A percentile compares a stretch with the other conserved stretches of the same genome.
Conservation (phyloP, 1,284 basidiomycete species). For the Jaminaea rosea region DNA sequence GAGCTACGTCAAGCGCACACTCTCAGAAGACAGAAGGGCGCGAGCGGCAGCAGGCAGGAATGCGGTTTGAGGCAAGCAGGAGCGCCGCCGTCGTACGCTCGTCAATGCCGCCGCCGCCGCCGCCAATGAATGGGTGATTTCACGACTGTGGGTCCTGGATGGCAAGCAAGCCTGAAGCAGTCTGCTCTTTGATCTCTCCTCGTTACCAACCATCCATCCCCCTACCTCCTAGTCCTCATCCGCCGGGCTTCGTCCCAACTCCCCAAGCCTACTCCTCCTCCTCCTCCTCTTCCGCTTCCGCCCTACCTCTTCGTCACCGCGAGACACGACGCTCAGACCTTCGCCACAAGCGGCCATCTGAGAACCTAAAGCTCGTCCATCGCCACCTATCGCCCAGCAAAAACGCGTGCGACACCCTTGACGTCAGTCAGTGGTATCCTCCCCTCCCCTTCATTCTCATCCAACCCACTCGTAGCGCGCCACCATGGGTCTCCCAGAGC, state of each 20-base stretch:
- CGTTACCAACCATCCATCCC: not conserved
- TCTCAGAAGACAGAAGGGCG: too few relatives aligned
- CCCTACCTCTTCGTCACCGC: not conserved
- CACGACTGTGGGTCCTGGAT: too few relatives aligned
- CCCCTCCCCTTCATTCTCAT: not conserved
- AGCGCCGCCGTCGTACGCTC: too few relatives aligned
- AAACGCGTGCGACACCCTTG: not conserved
- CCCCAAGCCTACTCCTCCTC: not conserved
- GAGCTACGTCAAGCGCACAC: too few relatives aligned
- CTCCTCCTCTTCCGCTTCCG: not conserved
- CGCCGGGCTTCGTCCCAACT: not conserved
- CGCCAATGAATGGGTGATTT: too few relatives aligned
- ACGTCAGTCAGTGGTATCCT: not conserved
- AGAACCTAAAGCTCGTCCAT: not conserved
- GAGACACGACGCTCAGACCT: not conserved
- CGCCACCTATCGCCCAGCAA: not conserved
- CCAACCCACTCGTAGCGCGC: too few relatives aligned
- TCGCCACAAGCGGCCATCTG: not conserved
- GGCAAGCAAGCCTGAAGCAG: too few relatives aligned
- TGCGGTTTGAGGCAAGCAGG: too few relatives aligned
- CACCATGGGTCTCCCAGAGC: constrained; percentile 37
- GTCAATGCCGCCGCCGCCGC: not conserved
- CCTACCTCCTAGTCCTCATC: not conserved
- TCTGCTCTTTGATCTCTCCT: not conserved
- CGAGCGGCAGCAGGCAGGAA: too few relatives aligned